phyloP scores from a whole-genome alignment of 331 rosid genomes.

The Malus hybrid region DNA sequence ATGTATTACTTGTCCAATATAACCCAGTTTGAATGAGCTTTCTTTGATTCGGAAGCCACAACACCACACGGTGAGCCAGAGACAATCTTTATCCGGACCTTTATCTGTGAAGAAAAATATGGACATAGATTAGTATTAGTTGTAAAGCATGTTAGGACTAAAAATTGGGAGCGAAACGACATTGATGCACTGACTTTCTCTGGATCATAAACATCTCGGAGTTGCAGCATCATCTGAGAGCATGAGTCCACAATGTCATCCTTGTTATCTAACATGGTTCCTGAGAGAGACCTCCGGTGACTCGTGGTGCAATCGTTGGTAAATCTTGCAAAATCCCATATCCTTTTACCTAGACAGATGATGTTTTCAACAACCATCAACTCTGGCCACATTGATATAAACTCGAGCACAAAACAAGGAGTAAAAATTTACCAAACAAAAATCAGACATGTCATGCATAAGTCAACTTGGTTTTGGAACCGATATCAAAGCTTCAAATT shows the following conservation, averaged over 20 bases:
- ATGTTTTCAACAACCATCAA: neutral
- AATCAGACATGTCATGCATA: neutral
- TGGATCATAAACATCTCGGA: constrained; percentile 73
- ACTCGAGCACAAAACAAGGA: neutral
- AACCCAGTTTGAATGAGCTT: constrained; percentile 86
- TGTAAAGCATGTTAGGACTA: neutral
- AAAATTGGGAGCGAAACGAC: neutral
- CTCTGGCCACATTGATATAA: too few species aligned
- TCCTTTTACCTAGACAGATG: constrained; percentile 50
- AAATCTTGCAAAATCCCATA: constrained; percentile 65
- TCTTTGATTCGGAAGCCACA: constrained; percentile 84
- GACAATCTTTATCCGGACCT: constrained; percentile 69
- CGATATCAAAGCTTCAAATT: neutral
- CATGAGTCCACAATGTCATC: constrained; percentile 73
- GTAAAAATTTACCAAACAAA: neutral
- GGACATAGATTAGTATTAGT: constrained; percentile 10
- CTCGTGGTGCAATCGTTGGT: constrained; percentile 58
- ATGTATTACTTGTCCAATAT: constrained; percentile 74
- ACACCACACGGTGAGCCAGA: constrained; percentile 48
- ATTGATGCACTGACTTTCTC: constrained; percentile 50
- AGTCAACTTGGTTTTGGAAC: neutral
- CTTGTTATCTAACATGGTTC: constrained; percentile 59
- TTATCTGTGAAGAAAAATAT: constrained; percentile 44
- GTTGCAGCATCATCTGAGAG: constrained; percentile 80
- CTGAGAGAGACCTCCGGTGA: constrained; percentile 43